Evolutionary conservation across 2,329 filamentous ascomycete species (phyloP).

Genomic region (Colletotrichum melonis): DNA sequence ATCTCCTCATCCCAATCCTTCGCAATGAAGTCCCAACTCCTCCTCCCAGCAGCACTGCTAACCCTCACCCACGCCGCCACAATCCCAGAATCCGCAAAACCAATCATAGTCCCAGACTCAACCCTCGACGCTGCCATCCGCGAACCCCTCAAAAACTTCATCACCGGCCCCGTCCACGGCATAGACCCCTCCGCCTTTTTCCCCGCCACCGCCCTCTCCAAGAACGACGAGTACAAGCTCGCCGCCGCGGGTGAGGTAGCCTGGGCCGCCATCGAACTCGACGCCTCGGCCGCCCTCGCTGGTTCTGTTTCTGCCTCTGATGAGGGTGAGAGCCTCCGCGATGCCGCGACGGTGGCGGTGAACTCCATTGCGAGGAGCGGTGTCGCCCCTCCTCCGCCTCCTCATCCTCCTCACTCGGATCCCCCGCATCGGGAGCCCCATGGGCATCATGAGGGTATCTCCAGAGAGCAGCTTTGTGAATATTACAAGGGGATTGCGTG

Average conservation of each 20-base stretch:
- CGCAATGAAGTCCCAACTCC: constrained; percentile 18
- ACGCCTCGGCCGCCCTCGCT: not conserved
- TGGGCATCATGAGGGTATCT: constrained; percentile 25
- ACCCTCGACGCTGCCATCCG: not conserved
- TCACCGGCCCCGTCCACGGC: not conserved
- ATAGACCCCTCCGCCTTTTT: not conserved
- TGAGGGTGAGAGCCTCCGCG: not conserved
- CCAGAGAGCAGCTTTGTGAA: not conserved
- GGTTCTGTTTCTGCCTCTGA: too few species aligned
- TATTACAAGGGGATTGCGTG: constrained; percentile 16
- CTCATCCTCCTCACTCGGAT: too few species aligned
- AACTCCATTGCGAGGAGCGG: not conserved
- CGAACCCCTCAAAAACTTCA: not conserved
- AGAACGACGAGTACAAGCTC: not conserved
- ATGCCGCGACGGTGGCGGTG: not conserved
- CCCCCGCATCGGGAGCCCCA: not conserved
- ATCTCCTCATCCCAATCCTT: not conserved
- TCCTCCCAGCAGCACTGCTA: constrained; percentile 20
- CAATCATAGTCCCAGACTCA: not conserved
- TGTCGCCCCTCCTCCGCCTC: not conserved
- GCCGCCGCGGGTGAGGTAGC: not conserved
- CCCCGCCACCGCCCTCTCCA: not conserved
- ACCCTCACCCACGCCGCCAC: not conserved
- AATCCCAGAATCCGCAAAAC: not conserved
- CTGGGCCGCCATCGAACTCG: constrained; percentile 10